Evolutionary conservation across 176 grass and related monocot species (phyloP).

Genomic region (Eleusine indica): DNA sequence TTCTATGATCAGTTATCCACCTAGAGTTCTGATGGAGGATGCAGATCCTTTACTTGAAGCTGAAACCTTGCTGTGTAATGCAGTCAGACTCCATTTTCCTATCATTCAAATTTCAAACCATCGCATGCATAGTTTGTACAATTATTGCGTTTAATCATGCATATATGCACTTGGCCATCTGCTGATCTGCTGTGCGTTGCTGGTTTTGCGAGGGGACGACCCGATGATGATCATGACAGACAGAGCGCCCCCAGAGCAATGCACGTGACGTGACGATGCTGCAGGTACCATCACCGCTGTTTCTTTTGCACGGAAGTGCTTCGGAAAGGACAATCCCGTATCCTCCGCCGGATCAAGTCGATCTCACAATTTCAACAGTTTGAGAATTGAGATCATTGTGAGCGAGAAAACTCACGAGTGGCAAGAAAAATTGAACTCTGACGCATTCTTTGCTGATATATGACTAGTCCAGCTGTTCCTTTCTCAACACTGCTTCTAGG

Average conservation of each 20-base stretch:
- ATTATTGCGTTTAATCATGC: background rate
- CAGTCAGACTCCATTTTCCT: background rate
- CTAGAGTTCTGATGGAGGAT: background rate
- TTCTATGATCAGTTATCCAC: background rate
- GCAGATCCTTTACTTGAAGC: background rate
- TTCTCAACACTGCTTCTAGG: background rate
- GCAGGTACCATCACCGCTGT: background rate
- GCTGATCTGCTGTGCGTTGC: background rate
- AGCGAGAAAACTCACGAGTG: background rate
- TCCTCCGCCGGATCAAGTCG: conserved; percentile 1
- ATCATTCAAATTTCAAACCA: background rate
- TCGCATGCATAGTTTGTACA: background rate
- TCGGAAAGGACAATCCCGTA: background rate
- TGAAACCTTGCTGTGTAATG: background rate
- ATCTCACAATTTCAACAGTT: background rate
- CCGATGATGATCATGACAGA: background rate
- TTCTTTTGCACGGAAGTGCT: conserved; percentile 13
- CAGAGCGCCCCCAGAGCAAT: background rate
- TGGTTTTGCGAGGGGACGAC: conserved; percentile 2
- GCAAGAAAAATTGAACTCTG: background rate
- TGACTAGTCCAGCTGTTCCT: no score
- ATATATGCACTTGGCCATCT: background rate
- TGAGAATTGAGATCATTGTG: background rate
- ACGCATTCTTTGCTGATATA: background rate
- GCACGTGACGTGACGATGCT: conserved; percentile 27